These are phyloP conservation scores for Fennellomyces sp. DNA, from an alignment of 371 early-diverging fungal genomes.

Conservation along the genomic window DNA sequence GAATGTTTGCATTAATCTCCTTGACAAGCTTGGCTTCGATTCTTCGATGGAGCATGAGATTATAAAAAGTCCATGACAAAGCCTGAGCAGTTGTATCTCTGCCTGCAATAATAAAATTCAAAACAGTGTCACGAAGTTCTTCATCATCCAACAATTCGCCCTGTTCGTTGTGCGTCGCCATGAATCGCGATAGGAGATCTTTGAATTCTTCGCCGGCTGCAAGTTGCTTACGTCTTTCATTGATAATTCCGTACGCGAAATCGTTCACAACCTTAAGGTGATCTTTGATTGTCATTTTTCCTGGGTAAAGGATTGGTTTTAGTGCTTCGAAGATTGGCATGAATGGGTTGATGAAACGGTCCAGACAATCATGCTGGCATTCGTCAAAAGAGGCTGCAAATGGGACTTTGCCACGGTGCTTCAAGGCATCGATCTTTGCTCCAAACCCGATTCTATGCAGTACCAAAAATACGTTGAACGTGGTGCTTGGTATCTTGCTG, in stretches of 20 bases:
- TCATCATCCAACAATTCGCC: constrained; percentile 32
- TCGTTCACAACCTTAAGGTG: constrained; percentile 47
- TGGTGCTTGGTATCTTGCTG: too few species aligned
- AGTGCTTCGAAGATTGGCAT: constrained; percentile 45
- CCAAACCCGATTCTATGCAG: constrained; percentile 58
- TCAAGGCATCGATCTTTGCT: constrained; percentile 35
- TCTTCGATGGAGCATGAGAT: constrained; percentile 49
- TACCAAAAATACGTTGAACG: too few species aligned
- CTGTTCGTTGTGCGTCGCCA: constrained; percentile 42
- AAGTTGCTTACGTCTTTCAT: constrained; percentile 33
- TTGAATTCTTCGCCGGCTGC: constrained; percentile 23
- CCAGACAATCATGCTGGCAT: constrained; percentile 35
- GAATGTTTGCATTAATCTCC: constrained; percentile 51
- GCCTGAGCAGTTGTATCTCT: constrained; percentile 76
- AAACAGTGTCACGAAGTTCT: constrained; percentile 64
- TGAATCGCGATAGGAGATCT: constrained; percentile 65
- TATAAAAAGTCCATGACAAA: constrained; percentile 70
- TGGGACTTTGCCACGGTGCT: constrained; percentile 29
- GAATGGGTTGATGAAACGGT: constrained; percentile 49
- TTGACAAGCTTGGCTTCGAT: constrained; percentile 57
- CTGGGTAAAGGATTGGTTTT: constrained; percentile 11
- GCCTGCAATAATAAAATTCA: constrained; percentile 72
- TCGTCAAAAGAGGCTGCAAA: constrained; percentile 66
- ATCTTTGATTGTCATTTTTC: constrained; percentile 29
- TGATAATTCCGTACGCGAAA: constrained; percentile 51